A percentile compares a stretch with the other conserved stretches of the same genome.
Evolutionary conservation across 139 green algal species (phyloP).

Genomic region (Chlamydomonas sp.): DNA sequence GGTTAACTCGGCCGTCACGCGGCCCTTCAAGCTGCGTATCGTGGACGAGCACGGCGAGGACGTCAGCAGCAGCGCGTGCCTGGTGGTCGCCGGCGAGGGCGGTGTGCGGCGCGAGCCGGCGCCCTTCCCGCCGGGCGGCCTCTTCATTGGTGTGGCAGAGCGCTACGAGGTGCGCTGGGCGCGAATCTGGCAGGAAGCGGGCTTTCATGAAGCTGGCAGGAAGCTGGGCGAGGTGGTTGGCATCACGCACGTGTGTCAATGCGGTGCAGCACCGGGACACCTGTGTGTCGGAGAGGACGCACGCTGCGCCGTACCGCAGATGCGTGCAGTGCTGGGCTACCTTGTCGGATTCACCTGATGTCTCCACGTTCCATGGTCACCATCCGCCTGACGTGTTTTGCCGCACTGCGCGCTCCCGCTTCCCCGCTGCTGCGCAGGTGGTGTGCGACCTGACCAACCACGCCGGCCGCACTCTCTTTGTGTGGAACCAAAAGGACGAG

Average conservation of each 20-base stretch:
- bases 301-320: no score
- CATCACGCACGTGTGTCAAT: neutral
- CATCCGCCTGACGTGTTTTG: no score
- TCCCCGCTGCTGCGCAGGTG: neutral
- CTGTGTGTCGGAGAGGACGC: no score
- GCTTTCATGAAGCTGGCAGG: neutral
- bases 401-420: no score
- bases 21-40: conserved; percentile 2
- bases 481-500: neutral
- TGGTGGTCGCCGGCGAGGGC: neutral
- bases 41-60: neutral
- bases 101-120: neutral
- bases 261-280: no score
- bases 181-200: no score
- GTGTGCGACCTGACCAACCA: conserved; percentile 3
- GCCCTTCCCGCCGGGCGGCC: neutral
- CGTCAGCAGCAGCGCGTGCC: neutral
- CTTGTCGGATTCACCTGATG: no score
- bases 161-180: conserved; percentile 13
- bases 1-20: neutral
- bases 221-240: neutral
- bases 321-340: no score
- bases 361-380: no score
- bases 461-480: neutral
- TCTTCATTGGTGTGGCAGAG: conserved; percentile 23